Base-by-base conservation (phyloP, 208 protist species). In the Tritrichomonas musculus region DNA sequence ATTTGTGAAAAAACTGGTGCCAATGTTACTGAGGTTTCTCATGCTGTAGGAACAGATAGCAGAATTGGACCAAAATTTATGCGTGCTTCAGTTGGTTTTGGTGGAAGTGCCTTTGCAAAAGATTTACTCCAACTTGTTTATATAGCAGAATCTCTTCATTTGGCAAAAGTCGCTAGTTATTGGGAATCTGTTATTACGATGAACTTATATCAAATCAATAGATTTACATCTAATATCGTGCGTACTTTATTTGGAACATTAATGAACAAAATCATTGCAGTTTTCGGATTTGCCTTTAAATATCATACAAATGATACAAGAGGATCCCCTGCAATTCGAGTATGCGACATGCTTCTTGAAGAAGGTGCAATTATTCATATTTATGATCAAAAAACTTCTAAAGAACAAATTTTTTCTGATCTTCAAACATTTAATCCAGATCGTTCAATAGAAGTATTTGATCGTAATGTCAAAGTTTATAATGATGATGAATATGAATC, bases 251-350 rank as follows among this genome's bases (percentile, higher is more conserved):
- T 98, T 94, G 96, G 98, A 94, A 98, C 97, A 5, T 96, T 99
- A 13, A 93, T 93, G 22, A 94, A 93, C 80, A 99, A 99, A 95
- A 97, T 95, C n/a, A 98, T 99, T 92, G 95, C 96, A 25, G 47
- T 96, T 0, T 96, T 98, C 60, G 98, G 98, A 30, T 99, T 98
- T 94, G 98, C 98, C 33, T 99, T 99, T 95, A 99, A 99, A 96
- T 98, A 98, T 94, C 96, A 99, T 94, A 99, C 98, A 27, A 97
- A 97, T 72, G 98, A 99, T 94, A 98, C 97, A 30, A 95, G 98
- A 27, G 98, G 98, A 95, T 97, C 97, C 69, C 93, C 97, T 3
- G 96, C 98, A 53, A 98, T 98, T 93, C 94, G 97, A 93, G 95
- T 99, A 50, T 96, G 94, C 92, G 93, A 95, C 30, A 94, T 95